phyloP scores from a whole-genome alignment of 164 flowering plant species.

The Houttuynia cordata region DNA sequence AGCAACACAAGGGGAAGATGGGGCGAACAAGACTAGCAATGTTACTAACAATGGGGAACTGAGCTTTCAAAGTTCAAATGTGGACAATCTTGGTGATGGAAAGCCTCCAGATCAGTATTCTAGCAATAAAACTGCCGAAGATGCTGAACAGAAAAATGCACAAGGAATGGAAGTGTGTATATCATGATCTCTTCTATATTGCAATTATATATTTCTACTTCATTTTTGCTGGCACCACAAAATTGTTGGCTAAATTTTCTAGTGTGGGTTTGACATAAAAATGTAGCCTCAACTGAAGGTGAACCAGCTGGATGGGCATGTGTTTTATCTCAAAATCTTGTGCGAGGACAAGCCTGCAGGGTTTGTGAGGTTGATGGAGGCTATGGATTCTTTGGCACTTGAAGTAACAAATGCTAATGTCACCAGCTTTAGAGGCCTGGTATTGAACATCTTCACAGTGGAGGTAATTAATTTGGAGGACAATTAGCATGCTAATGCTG shows the following conservation, averaged over 20 bases:
- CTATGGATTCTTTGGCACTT: conserved; percentile 57
- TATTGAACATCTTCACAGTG: conserved; percentile 61
- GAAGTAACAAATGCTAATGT: conserved; percentile 76
- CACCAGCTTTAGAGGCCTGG: conserved; percentile 50
- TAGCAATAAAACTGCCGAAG: conserved; percentile 10
- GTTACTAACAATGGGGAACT: conserved; percentile 12
- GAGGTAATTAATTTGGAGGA: conserved; percentile 35
- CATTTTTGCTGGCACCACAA: background rate
- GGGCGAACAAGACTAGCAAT: conserved; percentile 8
- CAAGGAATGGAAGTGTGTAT: conserved; percentile 75
- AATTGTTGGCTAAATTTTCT: background rate
- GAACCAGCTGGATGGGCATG: conserved; percentile 48
- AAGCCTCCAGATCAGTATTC: conserved; percentile 18
- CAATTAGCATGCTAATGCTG: background rate
- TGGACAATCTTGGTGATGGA: conserved; percentile 11
- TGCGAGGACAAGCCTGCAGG: conserved; percentile 74
- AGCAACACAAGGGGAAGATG: conserved; percentile 43
- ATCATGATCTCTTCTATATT: background rate
- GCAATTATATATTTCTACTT: no score
- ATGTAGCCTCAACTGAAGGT: conserved; percentile 74
- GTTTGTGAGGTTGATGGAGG: conserved; percentile 77
- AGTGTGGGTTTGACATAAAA: no score
- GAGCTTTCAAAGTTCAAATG: conserved; percentile 17
- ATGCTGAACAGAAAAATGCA: conserved; percentile 24
- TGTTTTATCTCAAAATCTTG: conserved; percentile 62